phyloP scores from a whole-genome alignment of 1,139 yeast genomes.

The Protomyces lactucae-debilis region DNA sequence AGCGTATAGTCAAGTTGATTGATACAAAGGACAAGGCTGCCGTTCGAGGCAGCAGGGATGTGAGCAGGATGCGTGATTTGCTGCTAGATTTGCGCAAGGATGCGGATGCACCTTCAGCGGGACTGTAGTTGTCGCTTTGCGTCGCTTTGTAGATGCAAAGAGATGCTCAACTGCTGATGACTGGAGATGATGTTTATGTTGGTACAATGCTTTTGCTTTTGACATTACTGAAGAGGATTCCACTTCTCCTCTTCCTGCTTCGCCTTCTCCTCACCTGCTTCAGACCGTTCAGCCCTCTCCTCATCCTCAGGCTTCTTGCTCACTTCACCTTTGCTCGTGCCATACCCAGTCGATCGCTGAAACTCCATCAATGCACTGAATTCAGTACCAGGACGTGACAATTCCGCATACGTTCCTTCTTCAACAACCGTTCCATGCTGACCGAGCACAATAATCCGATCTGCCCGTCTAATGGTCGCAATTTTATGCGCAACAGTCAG shows the following conservation, averaged over 20 bases:
- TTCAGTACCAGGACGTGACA: constrained; percentile 59
- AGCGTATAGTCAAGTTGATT: constrained; percentile 58
- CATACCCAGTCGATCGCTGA: constrained; percentile 1
- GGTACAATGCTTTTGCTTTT: not conserved
- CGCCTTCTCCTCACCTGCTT: constrained; percentile 1
- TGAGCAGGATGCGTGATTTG: constrained; percentile 65
- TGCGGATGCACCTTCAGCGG: constrained; percentile 68
- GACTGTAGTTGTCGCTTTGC: constrained; percentile 40
- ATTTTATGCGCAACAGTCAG: constrained; percentile 89
- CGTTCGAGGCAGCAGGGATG: constrained; percentile 53
- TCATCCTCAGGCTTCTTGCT: constrained; percentile 13
- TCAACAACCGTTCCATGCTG: constrained; percentile 76
- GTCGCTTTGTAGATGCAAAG: not conserved
- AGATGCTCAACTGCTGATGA: too few species aligned
- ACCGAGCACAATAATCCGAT: constrained; percentile 73
- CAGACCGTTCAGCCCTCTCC: not conserved
- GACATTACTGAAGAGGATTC: not conserved
- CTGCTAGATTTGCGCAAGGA: constrained; percentile 64
- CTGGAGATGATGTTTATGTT: not conserved
- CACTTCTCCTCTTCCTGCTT: constrained; percentile 9
- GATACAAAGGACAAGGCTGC: constrained; percentile 46
- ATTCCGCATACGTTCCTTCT: constrained; percentile 64
- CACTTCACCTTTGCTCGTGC: constrained; percentile 12
- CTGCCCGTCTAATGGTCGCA: constrained; percentile 81
- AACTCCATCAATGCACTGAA: constrained; percentile 56